Base-by-base conservation (phyloP, 2,329 filamentous ascomycete genomes). In the Aspergillus hortae region DNA sequence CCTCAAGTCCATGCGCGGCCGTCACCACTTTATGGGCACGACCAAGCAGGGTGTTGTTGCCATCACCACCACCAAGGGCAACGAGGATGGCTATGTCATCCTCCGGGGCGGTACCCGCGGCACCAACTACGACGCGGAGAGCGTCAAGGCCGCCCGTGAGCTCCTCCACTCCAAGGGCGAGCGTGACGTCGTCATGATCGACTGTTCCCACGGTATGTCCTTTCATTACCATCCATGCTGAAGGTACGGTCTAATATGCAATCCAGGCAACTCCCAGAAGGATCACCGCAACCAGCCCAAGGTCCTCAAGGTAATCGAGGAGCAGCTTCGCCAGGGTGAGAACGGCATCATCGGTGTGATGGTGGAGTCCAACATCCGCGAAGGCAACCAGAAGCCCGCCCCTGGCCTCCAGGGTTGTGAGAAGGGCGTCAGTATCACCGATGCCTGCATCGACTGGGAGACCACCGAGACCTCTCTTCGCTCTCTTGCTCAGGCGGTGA, bases 351-450 rank as follows among this genome's bases (percentile, higher is more conserved):
- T 96, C 60, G 92, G 92, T 69, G 90, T 96, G 67, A 97, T 97
- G 92, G 94, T 97, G 63, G 92, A 97, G 79, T 95, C 90, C 67
- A 92, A 96, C 77, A 92, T 96, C 79, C 85, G 92, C 73, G 92
- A 95, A 76, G 85, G 83, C 62, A 89, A 86, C 78, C 87, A 90
- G 68, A 95, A 96, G 78, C 88, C 90, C 1, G 72, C 85, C 0
- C 89, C 94, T 71, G 92, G 92, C 6, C 87, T 88, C 6, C 70
- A 83, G 1, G 88, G 74, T 5, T 80, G 96, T 43, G 90, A 92
- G 79, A 90, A 89, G 75, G 92, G 92, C 59, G 88, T 96, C 65
- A 92, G 87, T 72, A 96, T 96, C 74, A 96, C 92, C 1, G 92
- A 96, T 72, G 92, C 91, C 50, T 97, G 92, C 76, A 96, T 97